A percentile compares a stretch with the other conserved stretches of the same genome.
Conservation (phyloP, 139 green algal genomes). For the Auxenochlorella protothecoides region DNA sequence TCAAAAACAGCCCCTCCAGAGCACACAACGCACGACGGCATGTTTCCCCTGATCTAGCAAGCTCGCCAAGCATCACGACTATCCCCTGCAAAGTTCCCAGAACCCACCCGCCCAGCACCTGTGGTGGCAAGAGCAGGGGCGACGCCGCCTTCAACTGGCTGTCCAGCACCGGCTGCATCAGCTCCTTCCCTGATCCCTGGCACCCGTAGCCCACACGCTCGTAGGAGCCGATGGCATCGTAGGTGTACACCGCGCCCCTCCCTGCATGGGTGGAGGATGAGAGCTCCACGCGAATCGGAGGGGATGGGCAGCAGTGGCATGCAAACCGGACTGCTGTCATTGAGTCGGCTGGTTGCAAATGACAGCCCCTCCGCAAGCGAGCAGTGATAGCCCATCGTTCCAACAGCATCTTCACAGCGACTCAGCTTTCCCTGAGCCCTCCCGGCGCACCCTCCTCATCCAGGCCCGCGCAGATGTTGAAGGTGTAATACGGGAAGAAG, state of each 20-base stretch:
- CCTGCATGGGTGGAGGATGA: slow-evolving; percentile 37
- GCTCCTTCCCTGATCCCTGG: slow-evolving; percentile 84
- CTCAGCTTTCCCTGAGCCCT: not conserved
- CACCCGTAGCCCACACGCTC: slow-evolving; percentile 78
- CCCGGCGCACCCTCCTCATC: slow-evolving; percentile 70
- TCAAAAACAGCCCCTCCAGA: no score
- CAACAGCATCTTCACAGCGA: no score
- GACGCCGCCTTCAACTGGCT: slow-evolving; percentile 92
- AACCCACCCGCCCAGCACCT: slow-evolving; percentile 21
- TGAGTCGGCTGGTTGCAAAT: no score
- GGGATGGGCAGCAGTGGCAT: no score
- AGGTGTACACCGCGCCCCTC: slow-evolving; percentile 90
- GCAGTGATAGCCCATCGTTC: no score
- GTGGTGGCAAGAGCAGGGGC: slow-evolving; percentile 72
- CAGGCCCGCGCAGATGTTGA: slow-evolving; percentile 89
- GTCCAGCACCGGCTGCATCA: slow-evolving; percentile 98
- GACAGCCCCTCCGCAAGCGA: no score
- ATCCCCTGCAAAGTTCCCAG: no score
- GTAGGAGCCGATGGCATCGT: slow-evolving; percentile 93
- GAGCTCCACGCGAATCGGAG: no score
- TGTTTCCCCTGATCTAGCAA: no score
- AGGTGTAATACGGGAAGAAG: slow-evolving; percentile 99
- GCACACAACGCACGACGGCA: no score
- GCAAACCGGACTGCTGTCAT: no score
- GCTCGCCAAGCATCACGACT: no score